Evolutionary conservation across 2,329 filamentous ascomycete genomes (phyloP), one percentile per base, ranked within the genome.

Genomic region (Colletotrichum cuscutae): DNA sequence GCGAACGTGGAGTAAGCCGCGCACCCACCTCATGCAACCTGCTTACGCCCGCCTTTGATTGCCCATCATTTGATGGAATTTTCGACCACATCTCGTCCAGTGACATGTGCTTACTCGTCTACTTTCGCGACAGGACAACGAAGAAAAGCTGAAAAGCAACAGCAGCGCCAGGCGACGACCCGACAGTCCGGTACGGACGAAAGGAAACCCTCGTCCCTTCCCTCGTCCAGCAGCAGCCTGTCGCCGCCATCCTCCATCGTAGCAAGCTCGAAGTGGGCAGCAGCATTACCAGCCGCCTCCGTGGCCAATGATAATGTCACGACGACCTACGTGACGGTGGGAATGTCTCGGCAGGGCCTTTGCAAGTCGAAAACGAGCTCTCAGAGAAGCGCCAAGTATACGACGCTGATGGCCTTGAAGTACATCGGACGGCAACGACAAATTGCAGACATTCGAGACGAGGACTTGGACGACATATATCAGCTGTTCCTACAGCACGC

Each of bases 1-100:
- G 61, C 54, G 72, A 26, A 67, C 69, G 13, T 74, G 60, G 54
- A 71, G 72, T 74, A 60, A 68, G 72, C 68, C 58, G 62, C 54
- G 54, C 62, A 37, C 42, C 19, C 54, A 54, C 46, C 32, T 42
- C 37, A 65, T 70, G 68, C 68, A 65, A 59, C 30, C 54, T 70
- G 68, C 68, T 65, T 70, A 70, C 42, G 68, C 68, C 24, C 30
- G 19, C 30, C 54, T 30, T 12, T 58, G 60, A 35, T 32, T 37
- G 42, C 26, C 22, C 67, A 42, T 19, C 35, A 24, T 22, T 13
- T 28, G 46, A 63, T 46, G 46, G 32, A 54, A 68, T 68, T 59
- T 9, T 54, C 28, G 24, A 60, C 60, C n/a, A 9, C 15, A 13
- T 30, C 24, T 49, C 24, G 26, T 61, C 26, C 32, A 52, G 8